Evolutionary conservation across 495 filamentous ascomycete genomes (phyloP).

Genomic region (Penicillium argentinense): DNA sequence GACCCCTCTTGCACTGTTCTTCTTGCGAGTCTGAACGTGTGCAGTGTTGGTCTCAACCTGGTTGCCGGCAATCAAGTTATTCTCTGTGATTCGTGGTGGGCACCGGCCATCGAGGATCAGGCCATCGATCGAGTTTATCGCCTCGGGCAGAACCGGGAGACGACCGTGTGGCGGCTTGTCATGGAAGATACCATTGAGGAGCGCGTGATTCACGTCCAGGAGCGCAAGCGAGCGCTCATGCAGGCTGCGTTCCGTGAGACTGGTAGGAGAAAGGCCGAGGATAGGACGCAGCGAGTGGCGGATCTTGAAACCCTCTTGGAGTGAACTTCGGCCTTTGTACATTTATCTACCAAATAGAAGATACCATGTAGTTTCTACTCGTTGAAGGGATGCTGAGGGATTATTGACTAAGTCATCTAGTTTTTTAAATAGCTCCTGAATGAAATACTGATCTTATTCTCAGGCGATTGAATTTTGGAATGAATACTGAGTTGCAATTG

Average conservation of each 20-base stretch:
- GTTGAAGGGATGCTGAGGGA: no score
- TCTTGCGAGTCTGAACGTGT: slow-evolving; percentile 79
- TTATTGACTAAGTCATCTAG: no score
- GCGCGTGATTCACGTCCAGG: slow-evolving; percentile 76
- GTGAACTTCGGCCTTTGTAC: no score
- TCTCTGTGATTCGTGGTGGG: slow-evolving; percentile 88
- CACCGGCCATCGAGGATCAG: slow-evolving; percentile 91
- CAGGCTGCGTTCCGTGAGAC: slow-evolving; percentile 72
- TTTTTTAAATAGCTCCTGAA: no score
- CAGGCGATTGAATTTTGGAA: no score
- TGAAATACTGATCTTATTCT: no score
- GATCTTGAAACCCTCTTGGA: slow-evolving; percentile 58
- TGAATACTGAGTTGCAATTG: no score
- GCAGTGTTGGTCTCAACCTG: slow-evolving; percentile 86
- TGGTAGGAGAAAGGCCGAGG: slow-evolving; percentile 46
- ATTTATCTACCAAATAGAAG: no score
- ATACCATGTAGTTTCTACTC: no score
- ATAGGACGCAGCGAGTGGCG: slow-evolving; percentile 51
- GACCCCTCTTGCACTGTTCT: slow-evolving; percentile 74
- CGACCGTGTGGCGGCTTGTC: slow-evolving; percentile 77
- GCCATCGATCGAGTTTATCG: slow-evolving; percentile 89
- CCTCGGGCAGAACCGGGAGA: slow-evolving; percentile 77
- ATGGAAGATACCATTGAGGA: slow-evolving; percentile 89
- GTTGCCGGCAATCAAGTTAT: slow-evolving; percentile 87
- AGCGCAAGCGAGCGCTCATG: slow-evolving; percentile 77